Base-by-base conservation (phyloP, 1,284 basidiomycete species). In the Cutaneotrichosporon daszewskae region DNA sequence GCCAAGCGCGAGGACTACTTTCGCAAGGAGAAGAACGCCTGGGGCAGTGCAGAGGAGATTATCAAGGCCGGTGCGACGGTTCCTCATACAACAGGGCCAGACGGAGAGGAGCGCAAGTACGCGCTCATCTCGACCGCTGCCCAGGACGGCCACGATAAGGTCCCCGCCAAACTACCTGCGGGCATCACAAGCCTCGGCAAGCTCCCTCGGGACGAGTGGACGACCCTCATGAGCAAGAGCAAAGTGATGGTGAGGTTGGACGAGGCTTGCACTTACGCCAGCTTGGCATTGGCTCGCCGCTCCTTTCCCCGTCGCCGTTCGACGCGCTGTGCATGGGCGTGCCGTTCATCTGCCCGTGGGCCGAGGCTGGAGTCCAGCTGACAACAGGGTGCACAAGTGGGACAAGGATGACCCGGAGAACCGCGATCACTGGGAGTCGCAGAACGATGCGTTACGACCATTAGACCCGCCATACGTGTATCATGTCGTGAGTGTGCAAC, bases 331-430 rank as follows among this genome's bases (percentile, higher is more conserved):
- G 73, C 29, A 48, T 73, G 20, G 72, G 72, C 6, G 65, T 74
- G 12, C 72, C 72, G 9, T 74, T 74, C 53, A 68, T 75, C 52
- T n/a, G n/a, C n/a, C n/a, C n/a, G n/a, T n/a, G n/a, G n/a, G n/a
- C n/a, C n/a, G n/a, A n/a, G n/a, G n/a, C n/a, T n/a, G n/a, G n/a
- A n/a, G n/a, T n/a, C n/a, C n/a, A n/a, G n/a, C n/a, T n/a, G n/a
- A n/a, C n/a, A 74, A 74, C 49, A 65, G 66, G 1, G 53, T 71
- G 31, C 12, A 38, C 11, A 31, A 55, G 18, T 68, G 64, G 62
- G 59, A 70, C 38, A 23, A 41, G 2, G 37, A 60, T 3, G 38
- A 73, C 29, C 71, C 67, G 0, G 42, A 58, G 9, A 50, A 73
- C 48, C 57, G 63, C 32, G 23, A 43, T 2, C 43, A 50, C 25